Percentiles rank a stretch among this genome's conserved stretches.
Evolutionary conservation across 106 monocot genomes (phyloP).

Genomic region (Allium sativum): DNA sequence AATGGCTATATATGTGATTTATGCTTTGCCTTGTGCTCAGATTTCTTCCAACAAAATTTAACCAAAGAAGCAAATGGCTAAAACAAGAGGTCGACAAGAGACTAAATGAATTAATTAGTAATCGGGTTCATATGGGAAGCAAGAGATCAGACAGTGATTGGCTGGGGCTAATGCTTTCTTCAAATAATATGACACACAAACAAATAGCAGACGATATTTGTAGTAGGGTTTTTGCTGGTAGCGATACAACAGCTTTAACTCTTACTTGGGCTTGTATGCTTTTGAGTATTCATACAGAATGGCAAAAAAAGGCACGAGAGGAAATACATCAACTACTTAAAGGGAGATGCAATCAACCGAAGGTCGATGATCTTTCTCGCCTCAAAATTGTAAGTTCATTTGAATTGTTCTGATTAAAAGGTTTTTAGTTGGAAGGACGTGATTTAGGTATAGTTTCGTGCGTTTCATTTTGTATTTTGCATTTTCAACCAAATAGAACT

Average conservation of each 20-base stretch:
- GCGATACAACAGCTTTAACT: background rate
- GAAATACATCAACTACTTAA: background rate
- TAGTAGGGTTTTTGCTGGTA: slow-evolving; percentile 3
- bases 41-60: slow-evolving; percentile 4
- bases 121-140: background rate
- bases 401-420: background rate
- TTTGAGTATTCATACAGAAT: slow-evolving; percentile 1
- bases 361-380: background rate
- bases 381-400: slow-evolving; percentile 1
- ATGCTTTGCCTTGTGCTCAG: background rate
- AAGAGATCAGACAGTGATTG: background rate
- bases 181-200: background rate
- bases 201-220: slow-evolving; percentile 9
- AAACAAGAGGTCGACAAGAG: slow-evolving; percentile 7
- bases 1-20: background rate
- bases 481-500: no score
- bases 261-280: slow-evolving; percentile 1
- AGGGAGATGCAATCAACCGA: background rate
- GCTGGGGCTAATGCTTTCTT: slow-evolving; percentile 7
- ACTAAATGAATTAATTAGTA: slow-evolving; percentile 3
- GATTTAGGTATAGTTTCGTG: no score
- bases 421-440: no score
- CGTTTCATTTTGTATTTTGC: no score
- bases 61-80: slow-evolving; percentile 12
- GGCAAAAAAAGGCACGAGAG: slow-evolving; percentile 6